Evolutionary conservation across 257 asterid species (phyloP).

Genomic region (Coffea canephora): DNA sequence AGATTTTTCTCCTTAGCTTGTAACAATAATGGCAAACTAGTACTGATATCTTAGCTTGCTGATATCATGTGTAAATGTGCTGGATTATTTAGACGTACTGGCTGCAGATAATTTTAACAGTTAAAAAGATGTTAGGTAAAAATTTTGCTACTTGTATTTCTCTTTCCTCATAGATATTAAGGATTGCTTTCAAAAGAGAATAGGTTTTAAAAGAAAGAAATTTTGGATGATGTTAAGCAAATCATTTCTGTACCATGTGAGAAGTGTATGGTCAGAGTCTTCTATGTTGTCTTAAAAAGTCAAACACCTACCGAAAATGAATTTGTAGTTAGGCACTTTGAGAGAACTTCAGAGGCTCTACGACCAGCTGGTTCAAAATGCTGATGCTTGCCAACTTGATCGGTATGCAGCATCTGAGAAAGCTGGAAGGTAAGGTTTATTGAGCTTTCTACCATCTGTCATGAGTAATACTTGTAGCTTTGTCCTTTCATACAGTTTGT

Average conservation of each 20-base stretch:
- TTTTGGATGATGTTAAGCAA: background rate
- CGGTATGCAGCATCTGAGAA: constrained; percentile 65
- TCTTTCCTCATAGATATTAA: too few relatives aligned
- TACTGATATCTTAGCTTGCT: too few relatives aligned
- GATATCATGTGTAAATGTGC: too few relatives aligned
- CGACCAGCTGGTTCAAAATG: constrained; percentile 74
- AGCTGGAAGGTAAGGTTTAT: constrained; percentile 57
- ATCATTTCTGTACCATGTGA: background rate
- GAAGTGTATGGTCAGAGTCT: too few relatives aligned
- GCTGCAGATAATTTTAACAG: background rate
- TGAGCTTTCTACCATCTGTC: background rate
- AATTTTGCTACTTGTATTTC: too few relatives aligned
- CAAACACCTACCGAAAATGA: constrained; percentile 16
- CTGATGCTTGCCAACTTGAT: constrained; percentile 73
- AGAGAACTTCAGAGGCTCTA: constrained; percentile 88
- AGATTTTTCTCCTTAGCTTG: background rate
- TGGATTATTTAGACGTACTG: too few relatives aligned
- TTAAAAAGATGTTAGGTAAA: too few relatives aligned
- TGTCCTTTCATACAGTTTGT: background rate
- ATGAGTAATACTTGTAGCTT: too few relatives aligned
- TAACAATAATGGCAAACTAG: background rate
- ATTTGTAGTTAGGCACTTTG: constrained; percentile 74
- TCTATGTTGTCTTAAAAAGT: background rate
- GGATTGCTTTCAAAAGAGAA: background rate
- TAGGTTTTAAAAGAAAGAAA: background rate